Evolutionary conservation across 2,329 filamentous ascomycete genomes (phyloP).

Genomic region (Didymella exigua): DNA sequence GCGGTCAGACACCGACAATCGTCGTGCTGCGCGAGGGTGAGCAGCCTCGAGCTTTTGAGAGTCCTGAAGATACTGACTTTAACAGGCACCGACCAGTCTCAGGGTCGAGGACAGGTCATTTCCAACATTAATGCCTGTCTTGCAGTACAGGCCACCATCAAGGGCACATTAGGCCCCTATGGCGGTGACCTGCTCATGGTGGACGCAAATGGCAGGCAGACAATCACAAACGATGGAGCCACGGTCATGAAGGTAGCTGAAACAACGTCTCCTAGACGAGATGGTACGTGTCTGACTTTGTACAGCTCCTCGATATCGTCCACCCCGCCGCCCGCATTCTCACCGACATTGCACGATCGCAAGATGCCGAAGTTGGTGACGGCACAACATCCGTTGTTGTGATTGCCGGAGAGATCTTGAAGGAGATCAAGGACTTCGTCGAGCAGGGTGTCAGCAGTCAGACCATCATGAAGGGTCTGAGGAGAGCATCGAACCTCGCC

Average conservation of each 20-base stretch:
- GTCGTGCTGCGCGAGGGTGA: slow-evolving; percentile 96
- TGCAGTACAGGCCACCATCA: slow-evolving; percentile 93
- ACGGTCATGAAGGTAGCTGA: slow-evolving; percentile 92
- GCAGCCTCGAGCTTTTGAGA: slow-evolving; percentile 47
- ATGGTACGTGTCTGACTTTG: slow-evolving; percentile 6
- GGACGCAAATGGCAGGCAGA: slow-evolving; percentile 92
- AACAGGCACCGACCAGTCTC: slow-evolving; percentile 91
- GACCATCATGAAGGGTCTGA: slow-evolving; percentile 94
- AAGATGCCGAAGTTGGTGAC: slow-evolving; percentile 98
- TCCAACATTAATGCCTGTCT: slow-evolving; percentile 99
- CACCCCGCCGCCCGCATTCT: slow-evolving; percentile 97
- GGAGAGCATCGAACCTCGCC: slow-evolving; percentile 85
- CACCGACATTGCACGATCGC: slow-evolving; percentile 96
- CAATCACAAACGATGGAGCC: slow-evolving; percentile 98
- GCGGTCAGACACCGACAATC: slow-evolving; percentile 95
- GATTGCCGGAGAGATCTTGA: slow-evolving; percentile 94
- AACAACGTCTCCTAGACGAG: background rate
- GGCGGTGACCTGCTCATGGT: slow-evolving; percentile 96
- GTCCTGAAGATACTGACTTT: slow-evolving; percentile 26
- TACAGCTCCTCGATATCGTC: slow-evolving; percentile 94
- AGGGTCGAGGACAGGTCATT: slow-evolving; percentile 94
- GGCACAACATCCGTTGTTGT: slow-evolving; percentile 98
- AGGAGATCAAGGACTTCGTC: slow-evolving; percentile 94
- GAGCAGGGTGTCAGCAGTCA: slow-evolving; percentile 97
- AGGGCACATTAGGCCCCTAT: slow-evolving; percentile 93